These are phyloP conservation scores for Albophoma yamanashiensis DNA, from an alignment of 2,329 filamentous ascomycete species.

Conservation along the genomic window DNA sequence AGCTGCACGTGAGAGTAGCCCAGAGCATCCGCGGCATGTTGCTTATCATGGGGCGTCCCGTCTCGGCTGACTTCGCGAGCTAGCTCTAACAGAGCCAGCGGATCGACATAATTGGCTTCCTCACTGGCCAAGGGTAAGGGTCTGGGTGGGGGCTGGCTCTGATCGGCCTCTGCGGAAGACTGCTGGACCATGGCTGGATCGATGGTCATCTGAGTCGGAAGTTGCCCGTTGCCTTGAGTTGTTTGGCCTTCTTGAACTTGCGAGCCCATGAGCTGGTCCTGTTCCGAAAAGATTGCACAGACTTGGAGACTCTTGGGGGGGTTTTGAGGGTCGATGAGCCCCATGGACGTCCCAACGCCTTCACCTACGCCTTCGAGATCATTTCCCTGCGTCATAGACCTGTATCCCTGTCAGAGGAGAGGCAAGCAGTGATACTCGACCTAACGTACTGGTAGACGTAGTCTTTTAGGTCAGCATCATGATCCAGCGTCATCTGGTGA, in stretches of 20 bases:
- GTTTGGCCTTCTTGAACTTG: neutral
- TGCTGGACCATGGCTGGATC: neutral
- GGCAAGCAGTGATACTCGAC: neutral
- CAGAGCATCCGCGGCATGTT: neutral
- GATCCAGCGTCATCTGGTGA: constrained; percentile 35
- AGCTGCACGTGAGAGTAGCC: neutral
- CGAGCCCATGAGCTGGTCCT: neutral
- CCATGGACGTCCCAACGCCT: constrained; percentile 15
- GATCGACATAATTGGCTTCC: neutral
- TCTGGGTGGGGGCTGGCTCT: neutral
- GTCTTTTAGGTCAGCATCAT: constrained; percentile 26
- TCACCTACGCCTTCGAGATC: constrained; percentile 12
- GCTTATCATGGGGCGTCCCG: no score
- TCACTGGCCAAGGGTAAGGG: neutral
- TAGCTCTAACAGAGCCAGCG: neutral
- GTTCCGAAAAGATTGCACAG: constrained; percentile 2
- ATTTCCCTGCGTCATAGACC: neutral
- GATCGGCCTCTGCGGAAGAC: neutral
- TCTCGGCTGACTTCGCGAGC: neutral
- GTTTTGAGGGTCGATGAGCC: constrained; percentile 8
- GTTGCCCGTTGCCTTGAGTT: neutral
- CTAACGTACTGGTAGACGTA: constrained; percentile 17
- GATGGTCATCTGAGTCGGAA: neutral
- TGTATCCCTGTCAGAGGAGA: neutral
- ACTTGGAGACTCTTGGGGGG: constrained; percentile 6